Conservation (phyloP, 768 basidiomycete species). For the Flagelloscypha sp. region DNA sequence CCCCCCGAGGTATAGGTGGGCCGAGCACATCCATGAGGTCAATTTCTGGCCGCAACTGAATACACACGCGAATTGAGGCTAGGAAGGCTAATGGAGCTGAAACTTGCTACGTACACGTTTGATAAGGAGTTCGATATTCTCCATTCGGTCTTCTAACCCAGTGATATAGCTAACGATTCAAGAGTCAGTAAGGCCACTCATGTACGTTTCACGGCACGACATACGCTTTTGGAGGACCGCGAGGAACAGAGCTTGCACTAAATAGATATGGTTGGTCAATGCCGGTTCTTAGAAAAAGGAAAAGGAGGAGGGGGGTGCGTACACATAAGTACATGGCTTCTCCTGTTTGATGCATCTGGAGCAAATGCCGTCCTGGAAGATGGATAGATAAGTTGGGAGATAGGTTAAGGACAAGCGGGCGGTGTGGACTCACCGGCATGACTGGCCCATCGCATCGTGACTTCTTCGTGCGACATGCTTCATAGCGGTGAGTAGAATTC, state of each 20-base stretch:
- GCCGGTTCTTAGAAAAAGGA: neutral
- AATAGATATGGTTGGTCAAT: neutral
- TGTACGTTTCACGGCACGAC: too few relatives aligned
- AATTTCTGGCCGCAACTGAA: constrained; percentile 51
- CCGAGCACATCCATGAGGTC: constrained; percentile 61
- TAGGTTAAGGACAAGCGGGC: too few relatives aligned
- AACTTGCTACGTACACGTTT: constrained; percentile 31
- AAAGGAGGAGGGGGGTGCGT: constrained; percentile 15
- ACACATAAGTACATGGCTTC: constrained; percentile 56
- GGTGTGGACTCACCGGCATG: too few relatives aligned
- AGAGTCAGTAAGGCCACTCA: too few relatives aligned
- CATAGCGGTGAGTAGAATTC: constrained; percentile 28
- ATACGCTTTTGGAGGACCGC: constrained; percentile 62
- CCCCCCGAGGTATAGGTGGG: constrained; percentile 51
- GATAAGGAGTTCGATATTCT: constrained; percentile 46
- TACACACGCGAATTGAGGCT: constrained; percentile 1
- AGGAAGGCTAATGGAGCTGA: neutral
- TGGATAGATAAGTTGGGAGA: too few relatives aligned
- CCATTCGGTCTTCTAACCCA: constrained; percentile 50
- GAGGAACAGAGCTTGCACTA: constrained; percentile 58
- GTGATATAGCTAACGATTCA: constrained; percentile 40
- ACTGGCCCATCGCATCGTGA: constrained; percentile 54
- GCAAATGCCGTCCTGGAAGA: constrained; percentile 41
- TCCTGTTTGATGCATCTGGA: constrained; percentile 47
- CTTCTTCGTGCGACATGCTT: constrained; percentile 50